These are phyloP conservation scores for Fusarium zealandicum DNA, from an alignment of 2,329 filamentous ascomycete species.

Conservation along the genomic window DNA sequence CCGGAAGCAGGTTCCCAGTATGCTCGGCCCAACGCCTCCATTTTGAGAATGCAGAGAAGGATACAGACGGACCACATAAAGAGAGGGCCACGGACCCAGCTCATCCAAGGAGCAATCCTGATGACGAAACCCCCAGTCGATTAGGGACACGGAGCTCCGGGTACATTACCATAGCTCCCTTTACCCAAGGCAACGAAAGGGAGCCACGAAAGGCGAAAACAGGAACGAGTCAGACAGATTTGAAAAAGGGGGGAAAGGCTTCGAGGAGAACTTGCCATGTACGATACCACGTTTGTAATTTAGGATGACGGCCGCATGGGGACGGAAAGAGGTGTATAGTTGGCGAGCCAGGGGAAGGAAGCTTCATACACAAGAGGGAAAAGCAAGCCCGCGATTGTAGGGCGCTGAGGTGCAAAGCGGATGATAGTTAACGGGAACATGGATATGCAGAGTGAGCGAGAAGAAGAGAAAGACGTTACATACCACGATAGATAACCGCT, in stretches of 20 bases:
- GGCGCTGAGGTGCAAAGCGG: neutral
- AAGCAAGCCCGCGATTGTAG: neutral
- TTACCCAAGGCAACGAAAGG: conserved; percentile 2
- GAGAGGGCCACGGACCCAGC: neutral
- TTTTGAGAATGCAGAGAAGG: conserved; percentile 37
- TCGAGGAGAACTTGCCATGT: conserved; percentile 20
- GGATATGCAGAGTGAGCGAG: conserved; percentile 5
- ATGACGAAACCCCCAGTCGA: neutral
- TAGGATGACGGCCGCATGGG: conserved; percentile 25
- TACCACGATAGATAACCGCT: conserved; percentile 29
- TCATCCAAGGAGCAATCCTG: conserved; percentile 5
- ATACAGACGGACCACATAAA: neutral
- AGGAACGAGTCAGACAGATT: neutral
- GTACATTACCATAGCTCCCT: neutral
- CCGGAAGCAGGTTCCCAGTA: conserved; percentile 63
- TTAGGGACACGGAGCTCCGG: neutral
- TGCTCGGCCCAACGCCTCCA: conserved; percentile 54
- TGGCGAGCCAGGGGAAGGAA: conserved; percentile 14
- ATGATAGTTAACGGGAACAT: neutral
- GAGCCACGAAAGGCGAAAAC: conserved; percentile 9
- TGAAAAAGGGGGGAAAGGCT: conserved; percentile 7
- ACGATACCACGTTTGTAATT: conserved; percentile 42
- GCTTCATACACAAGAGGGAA: conserved; percentile 1
- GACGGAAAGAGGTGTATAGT: conserved; percentile 19
- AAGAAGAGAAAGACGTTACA: conserved; percentile 7